Percentiles rank a stretch among this genome's conserved stretches.
Conservation (phyloP, 2,329 filamentous ascomycete genomes). For the Neopestalotiopsis rosae region DNA sequence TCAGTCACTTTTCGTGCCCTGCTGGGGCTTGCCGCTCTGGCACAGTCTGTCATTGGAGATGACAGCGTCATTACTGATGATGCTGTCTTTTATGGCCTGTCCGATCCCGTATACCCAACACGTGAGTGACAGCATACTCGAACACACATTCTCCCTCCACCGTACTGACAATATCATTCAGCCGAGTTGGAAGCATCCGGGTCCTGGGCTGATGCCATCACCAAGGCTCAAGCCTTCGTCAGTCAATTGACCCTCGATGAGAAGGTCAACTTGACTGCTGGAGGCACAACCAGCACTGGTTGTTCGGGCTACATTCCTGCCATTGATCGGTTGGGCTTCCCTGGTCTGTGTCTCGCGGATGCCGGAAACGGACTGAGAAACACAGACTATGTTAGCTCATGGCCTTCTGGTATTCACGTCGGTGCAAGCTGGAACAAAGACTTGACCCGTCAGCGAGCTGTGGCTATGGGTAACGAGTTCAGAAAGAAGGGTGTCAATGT, state of each 20-base stretch:
- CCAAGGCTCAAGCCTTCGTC: conserved; percentile 66
- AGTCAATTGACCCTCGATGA: conserved; percentile 68
- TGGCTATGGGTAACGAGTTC: conserved; percentile 70
- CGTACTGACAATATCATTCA: not conserved
- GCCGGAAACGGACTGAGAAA: conserved; percentile 23
- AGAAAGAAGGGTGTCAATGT: conserved; percentile 71
- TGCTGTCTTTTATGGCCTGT: conserved; percentile 25
- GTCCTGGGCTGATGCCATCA: conserved; percentile 63
- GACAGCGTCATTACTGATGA: conserved; percentile 21
- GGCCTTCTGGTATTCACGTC: conserved; percentile 24
- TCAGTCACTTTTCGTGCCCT: not conserved
- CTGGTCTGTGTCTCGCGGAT: conserved; percentile 24
- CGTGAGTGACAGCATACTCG: conserved; percentile 15
- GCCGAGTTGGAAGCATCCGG: conserved; percentile 8
- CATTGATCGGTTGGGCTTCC: conserved; percentile 23
- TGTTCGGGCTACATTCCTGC: conserved; percentile 26
- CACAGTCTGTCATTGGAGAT: not conserved
- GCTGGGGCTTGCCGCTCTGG: not conserved
- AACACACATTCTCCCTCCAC: not conserved
- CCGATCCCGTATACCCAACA: conserved; percentile 25
- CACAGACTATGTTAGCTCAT: conserved; percentile 25
- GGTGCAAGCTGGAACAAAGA: conserved; percentile 62
- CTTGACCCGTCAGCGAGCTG: conserved; percentile 65
- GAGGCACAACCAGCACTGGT: conserved; percentile 21
- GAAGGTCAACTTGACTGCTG: conserved; percentile 46